Conservation (phyloP, 2,329 filamentous ascomycete genomes). For the Cladorrhinum sp. region DNA sequence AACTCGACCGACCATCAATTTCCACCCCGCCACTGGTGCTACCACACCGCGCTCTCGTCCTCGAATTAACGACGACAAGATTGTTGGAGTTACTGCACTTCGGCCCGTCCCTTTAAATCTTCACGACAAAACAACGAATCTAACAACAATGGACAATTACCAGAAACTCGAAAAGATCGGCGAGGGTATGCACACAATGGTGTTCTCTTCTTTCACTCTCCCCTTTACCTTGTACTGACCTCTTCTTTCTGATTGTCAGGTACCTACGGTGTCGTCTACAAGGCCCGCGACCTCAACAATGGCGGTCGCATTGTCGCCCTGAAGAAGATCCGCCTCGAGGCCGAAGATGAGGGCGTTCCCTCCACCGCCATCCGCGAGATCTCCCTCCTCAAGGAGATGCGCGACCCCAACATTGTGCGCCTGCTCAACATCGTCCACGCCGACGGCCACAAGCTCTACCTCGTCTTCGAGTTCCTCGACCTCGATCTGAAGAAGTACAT, state of each 20-base stretch:
- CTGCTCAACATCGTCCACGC: slow-evolving; percentile 87
- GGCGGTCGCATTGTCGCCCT: slow-evolving; percentile 79
- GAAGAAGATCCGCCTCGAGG: slow-evolving; percentile 90
- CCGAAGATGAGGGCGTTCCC: slow-evolving; percentile 86
- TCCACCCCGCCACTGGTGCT: slow-evolving; percentile 10
- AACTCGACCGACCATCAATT: not conserved
- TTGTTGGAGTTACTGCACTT: no score
- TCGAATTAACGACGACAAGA: no score
- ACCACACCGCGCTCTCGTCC: not conserved
- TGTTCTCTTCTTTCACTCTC: slow-evolving; percentile 27
- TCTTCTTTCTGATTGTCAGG: slow-evolving; percentile 48
- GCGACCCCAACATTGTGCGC: slow-evolving; percentile 80
- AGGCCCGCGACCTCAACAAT: slow-evolving; percentile 76
- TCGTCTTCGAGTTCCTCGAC: slow-evolving; percentile 85
- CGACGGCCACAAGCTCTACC: slow-evolving; percentile 87
- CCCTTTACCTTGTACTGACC: slow-evolving; percentile 3
- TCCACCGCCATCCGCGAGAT: slow-evolving; percentile 90
- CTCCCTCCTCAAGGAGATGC: slow-evolving; percentile 88
- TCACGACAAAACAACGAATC: not conserved
- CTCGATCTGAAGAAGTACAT: slow-evolving; percentile 92
- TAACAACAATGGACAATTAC: slow-evolving; percentile 73
- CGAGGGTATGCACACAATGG: slow-evolving; percentile 58
- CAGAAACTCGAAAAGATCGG: slow-evolving; percentile 92
- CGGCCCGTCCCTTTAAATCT: no score
- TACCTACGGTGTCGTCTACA: slow-evolving; percentile 90